Conservation (phyloP, 805 yeast species). For the Lachancea sp. region DNA sequence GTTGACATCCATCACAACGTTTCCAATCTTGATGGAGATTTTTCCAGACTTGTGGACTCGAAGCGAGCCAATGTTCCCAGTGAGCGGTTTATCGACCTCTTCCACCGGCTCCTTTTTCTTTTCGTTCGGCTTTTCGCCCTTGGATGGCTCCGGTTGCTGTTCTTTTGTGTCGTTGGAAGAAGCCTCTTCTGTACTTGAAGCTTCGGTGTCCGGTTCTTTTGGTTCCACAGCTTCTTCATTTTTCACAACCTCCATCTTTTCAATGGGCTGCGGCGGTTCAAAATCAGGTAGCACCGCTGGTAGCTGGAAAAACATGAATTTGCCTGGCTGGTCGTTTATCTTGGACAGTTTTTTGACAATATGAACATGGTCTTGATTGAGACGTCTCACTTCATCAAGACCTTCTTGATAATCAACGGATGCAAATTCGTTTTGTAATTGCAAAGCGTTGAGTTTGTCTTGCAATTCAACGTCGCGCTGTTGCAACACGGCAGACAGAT, state of each 20-base stretch:
- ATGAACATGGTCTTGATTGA: slow-evolving; percentile 36
- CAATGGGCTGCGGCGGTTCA: background rate
- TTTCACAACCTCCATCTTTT: no score
- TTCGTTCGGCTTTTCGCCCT: background rate
- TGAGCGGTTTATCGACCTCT: slow-evolving; percentile 7
- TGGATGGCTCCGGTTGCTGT: background rate
- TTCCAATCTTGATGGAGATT: slow-evolving; percentile 67
- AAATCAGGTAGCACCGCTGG: slow-evolving; percentile 36
- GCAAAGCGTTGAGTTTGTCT: slow-evolving; percentile 25
- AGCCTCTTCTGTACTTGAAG: background rate
- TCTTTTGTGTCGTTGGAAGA: background rate
- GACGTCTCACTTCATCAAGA: slow-evolving; percentile 31
- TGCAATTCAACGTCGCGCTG: slow-evolving; percentile 25
- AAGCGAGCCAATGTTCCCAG: slow-evolving; percentile 67
- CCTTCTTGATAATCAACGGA: slow-evolving; percentile 32
- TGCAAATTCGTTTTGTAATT: slow-evolving; percentile 24
- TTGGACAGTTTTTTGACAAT: slow-evolving; percentile 27
- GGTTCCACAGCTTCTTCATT: no score
- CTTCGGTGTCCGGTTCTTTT: no score
- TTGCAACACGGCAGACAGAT: slow-evolving; percentile 11
- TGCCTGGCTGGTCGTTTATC: slow-evolving; percentile 31
- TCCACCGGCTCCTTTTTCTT: slow-evolving; percentile 3
- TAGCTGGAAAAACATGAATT: slow-evolving; percentile 35
- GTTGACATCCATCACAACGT: slow-evolving; percentile 58
- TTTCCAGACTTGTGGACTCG: slow-evolving; percentile 82